Evolutionary conservation across 257 asterid species (phyloP).

Genomic region (Misopates orontium): DNA sequence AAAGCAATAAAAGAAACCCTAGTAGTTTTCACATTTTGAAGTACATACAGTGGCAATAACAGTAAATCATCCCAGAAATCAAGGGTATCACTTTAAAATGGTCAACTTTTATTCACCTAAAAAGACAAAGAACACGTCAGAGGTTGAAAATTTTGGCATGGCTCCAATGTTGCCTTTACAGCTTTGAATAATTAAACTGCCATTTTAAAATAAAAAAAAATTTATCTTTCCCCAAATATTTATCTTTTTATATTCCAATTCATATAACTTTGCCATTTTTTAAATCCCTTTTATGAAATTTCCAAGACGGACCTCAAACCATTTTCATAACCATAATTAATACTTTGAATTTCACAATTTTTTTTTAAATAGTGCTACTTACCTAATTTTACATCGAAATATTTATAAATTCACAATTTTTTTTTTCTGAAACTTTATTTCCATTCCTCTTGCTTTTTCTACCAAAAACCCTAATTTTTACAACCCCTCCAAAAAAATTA

Average conservation of each 20-base stretch:
- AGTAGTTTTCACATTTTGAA: background rate
- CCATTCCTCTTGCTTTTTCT: conserved; percentile 28
- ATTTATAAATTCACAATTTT: conserved; percentile 32
- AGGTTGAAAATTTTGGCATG: conserved; percentile 50
- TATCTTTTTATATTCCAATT: conserved; percentile 37
- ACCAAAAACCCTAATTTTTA: conserved; percentile 65
- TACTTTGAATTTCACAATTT: conserved; percentile 61
- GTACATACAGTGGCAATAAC: conserved; percentile 35
- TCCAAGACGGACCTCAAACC: conserved; percentile 89
- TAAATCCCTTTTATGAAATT: conserved; percentile 53
- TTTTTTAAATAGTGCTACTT: conserved; percentile 60
- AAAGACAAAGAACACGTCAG: conserved; percentile 55
- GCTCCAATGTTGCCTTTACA: conserved; percentile 77
- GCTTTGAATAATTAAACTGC: conserved; percentile 46
- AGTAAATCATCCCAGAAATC: conserved; percentile 30
- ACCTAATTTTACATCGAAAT: conserved; percentile 38
- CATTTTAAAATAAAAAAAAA: conserved; percentile 33
- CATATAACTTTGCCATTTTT: conserved; percentile 49
- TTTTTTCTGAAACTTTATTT: conserved; percentile 4
- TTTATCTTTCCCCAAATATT: conserved; percentile 32
- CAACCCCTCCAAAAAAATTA: background rate
- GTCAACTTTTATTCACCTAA: conserved; percentile 50
- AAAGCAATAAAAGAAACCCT: conserved; percentile 7
- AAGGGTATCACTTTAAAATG: conserved; percentile 25
- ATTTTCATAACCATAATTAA: conserved; percentile 78